Evolutionary conservation across 148 eudicot genomes (phyloP).

Genomic region (Fallopia convolvulus): DNA sequence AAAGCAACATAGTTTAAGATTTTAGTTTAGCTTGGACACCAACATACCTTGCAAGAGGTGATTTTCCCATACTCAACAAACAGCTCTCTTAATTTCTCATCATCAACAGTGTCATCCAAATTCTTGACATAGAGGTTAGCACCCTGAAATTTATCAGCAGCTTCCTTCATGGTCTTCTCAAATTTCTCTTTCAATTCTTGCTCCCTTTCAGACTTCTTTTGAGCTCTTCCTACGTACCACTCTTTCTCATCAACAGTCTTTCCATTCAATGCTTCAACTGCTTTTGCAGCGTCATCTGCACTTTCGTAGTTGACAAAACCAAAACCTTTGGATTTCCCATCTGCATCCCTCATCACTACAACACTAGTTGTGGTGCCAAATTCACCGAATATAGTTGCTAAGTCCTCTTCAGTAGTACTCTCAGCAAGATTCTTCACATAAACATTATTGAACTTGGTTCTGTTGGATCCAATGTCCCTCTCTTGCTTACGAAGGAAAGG

Average conservation of each 20-base stretch:
- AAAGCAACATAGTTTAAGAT: neutral
- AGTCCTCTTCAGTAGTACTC: slow-evolving; percentile 42
- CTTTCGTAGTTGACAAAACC: slow-evolving; percentile 59
- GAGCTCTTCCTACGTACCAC: slow-evolving; percentile 64
- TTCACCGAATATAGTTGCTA: slow-evolving; percentile 41
- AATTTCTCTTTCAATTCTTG: slow-evolving; percentile 42
- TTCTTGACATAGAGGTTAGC: slow-evolving; percentile 52
- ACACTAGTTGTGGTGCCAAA: slow-evolving; percentile 52
- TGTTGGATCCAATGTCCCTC: slow-evolving; percentile 31
- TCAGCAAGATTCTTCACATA: slow-evolving; percentile 53
- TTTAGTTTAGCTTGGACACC: neutral
- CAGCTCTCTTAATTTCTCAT: slow-evolving; percentile 73
- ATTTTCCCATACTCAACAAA: slow-evolving; percentile 63
- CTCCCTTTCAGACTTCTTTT: slow-evolving; percentile 61
- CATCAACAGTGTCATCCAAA: slow-evolving; percentile 74
- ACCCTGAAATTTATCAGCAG: slow-evolving; percentile 57
- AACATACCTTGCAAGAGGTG: slow-evolving; percentile 78
- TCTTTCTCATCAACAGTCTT: slow-evolving; percentile 52
- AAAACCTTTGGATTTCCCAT: slow-evolving; percentile 62
- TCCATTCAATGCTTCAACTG: slow-evolving; percentile 64
- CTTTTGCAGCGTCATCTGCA: slow-evolving; percentile 65
- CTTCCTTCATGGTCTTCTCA: slow-evolving; percentile 55
- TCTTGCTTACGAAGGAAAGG: slow-evolving; percentile 66
- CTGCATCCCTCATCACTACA: slow-evolving; percentile 61
- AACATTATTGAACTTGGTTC: slow-evolving; percentile 48